Evolutionary conservation across 1,139 yeast genomes (phyloP), one percentile per base, ranked within the genome.

Genomic region (Ashbya aceris): DNA sequence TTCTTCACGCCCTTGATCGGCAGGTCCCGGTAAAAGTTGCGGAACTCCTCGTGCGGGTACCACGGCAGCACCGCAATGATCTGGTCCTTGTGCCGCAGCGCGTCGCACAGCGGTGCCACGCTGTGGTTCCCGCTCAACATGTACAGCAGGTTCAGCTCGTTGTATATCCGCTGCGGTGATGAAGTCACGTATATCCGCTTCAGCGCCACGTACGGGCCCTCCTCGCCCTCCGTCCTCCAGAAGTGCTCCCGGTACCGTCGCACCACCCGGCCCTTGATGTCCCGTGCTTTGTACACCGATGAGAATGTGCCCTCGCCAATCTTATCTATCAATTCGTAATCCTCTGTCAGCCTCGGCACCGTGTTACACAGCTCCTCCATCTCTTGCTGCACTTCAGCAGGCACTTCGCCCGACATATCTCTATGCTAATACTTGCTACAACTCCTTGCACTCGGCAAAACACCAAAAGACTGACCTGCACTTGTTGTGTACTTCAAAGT

Each of bases 251-350:
- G 45, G 40, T 47, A 54, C 38, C 49, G 55, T 38, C 44, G 55
- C 13, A 47, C 53, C 20, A 55, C 51, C 31, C 51, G 55, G 13
- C 54, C 56, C 42, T 54, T 58, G 29, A 54, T 44, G 44, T 89
- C 95, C 47, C 79, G 79, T 0, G 97, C 96, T 57, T 83, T 83
- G 69, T 86, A 91, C 4, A 91, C 96, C 1, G 87, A 77, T 17
- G 95, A 83, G 56, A 87, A 87, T 0, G 97, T 87, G 23, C 97
- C 96, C 60, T 89, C 96, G 9, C 98, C 99, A 50, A 89, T 84
- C 58, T 89, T 84, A 53, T 85, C 93, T 30, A 84, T 65, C 20
- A 91, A 66, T 33, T 78, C 69, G 56, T 83, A 89, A 39, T 76
- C 73, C 27, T 68, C 65, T 1, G 76, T 65, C 36, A 89, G 67